Evolutionary conservation across 306 rosid genomes (phyloP).

Genomic region (Vicia faba): DNA sequence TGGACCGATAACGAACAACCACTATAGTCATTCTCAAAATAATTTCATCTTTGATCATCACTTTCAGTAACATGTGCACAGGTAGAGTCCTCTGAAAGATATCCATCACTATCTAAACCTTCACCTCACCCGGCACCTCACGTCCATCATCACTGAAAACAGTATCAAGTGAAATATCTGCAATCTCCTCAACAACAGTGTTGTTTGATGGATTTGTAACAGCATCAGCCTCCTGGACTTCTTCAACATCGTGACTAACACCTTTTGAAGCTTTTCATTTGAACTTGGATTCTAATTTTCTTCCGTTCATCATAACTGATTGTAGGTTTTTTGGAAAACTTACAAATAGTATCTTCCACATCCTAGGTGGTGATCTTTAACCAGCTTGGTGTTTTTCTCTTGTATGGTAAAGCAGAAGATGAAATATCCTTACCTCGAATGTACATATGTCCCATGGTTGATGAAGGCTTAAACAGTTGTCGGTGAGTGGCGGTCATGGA

Average conservation of each 20-base stretch:
- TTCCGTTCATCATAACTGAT: conserved; percentile 68
- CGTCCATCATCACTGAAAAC: conserved; percentile 64
- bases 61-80: conserved; percentile 34
- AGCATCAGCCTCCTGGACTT: conserved; percentile 45
- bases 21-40: conserved; percentile 40
- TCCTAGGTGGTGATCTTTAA: too few relatives aligned
- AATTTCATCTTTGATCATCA: conserved; percentile 48
- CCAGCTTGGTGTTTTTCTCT: too few relatives aligned
- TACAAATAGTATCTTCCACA: too few relatives aligned
- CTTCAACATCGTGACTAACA: conserved; percentile 41
- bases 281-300: conserved; percentile 71
- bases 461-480: too few relatives aligned
- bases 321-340: conserved; percentile 87
- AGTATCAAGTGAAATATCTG: conserved; percentile 53
- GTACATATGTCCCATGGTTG: too few relatives aligned
- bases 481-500: too few relatives aligned
- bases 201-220: conserved; percentile 45
- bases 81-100: conserved; percentile 79
- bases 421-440: too few relatives aligned
- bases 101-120: conserved; percentile 83
- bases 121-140: conserved; percentile 46
- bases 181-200: conserved; percentile 43
- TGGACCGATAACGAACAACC: conserved; percentile 51
- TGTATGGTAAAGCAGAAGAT: too few relatives aligned
- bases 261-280: conserved; percentile 77